Base-by-base conservation (phyloP, 1,284 basidiomycete species). In the Schizopora paradoxa region DNA sequence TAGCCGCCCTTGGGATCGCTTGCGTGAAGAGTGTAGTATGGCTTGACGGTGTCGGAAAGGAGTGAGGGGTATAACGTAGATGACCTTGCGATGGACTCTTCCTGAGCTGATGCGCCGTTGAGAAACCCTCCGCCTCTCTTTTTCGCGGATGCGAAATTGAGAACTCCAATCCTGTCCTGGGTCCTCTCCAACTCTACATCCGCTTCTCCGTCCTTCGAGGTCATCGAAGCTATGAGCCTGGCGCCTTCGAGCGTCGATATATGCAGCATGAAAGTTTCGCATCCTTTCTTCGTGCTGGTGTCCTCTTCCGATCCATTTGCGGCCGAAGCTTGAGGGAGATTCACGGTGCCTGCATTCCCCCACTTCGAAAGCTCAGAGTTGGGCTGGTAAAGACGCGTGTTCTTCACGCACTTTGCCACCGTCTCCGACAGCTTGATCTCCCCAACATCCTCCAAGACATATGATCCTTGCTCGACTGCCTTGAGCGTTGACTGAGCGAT, bases 361-460 rank as follows among this genome's bases (percentile, higher is more conserved):
- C 73, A 74, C 22, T 53, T 51, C 5, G 68, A 65, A 3, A 70
- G 55, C 3, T 60, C 26, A 3, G 56, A 59, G 34, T 73, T 62
- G 6, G 70, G 65, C 2, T 62, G 51, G 47, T 71, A 75, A 47
- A 66, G 71, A 28, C 55, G 57, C 0, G 73, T 74, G 33, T 65
- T 61, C 34, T 62, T 60, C 36, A 63, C 63, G 13, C 66, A 65
- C 29, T 56, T 51, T 25, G 54, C 53, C 36, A 64, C 47, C 41
- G 58, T 51, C 1, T 57, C 58, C 13, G 55, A 56, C 28, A 74
- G 53, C 49, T 65, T 63, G 51, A 62, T 54, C 27, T 52, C 27
- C 2, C 27, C 32, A 25, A 25, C 18, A 46, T 51, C 35, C 2
- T 37, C 45, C 8, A 53, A 26, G 37, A 46, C 52, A 39, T 61